Percentiles rank a stretch among this genome's conserved stretches.
These are phyloP conservation scores for Kalanchoe fedtschenkoi DNA, from an alignment of 164 flowering plant species.

Conservation along the genomic window DNA sequence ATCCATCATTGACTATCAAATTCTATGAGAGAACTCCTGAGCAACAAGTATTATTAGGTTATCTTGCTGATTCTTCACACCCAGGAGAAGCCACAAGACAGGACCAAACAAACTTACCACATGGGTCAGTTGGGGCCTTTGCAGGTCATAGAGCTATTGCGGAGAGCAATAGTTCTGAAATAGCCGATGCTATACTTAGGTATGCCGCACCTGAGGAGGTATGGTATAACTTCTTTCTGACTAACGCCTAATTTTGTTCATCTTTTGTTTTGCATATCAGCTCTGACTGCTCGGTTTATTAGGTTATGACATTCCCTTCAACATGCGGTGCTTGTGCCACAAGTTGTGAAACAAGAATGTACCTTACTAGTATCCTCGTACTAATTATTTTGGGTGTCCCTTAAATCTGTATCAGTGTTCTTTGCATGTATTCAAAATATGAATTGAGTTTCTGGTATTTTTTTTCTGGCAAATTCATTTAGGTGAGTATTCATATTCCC, in stretches of 20 bases:
- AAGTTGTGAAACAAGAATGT: constrained; percentile 83
- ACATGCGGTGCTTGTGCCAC: constrained; percentile 84
- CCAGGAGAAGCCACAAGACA: constrained; percentile 18
- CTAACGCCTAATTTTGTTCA: background rate
- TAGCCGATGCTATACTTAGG: constrained; percentile 63
- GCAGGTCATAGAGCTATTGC: constrained; percentile 77
- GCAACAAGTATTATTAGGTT: constrained; percentile 71
- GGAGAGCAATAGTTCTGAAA: constrained; percentile 66
- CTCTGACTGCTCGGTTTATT: constrained; percentile 9
- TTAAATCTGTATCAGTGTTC: no score
- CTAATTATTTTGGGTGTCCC: no score
- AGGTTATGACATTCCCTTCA: constrained; percentile 97
- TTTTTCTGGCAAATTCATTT: background rate
- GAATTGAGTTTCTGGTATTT: background rate
- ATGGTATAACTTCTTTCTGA: constrained; percentile 1
- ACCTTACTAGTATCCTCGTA: constrained; percentile 77
- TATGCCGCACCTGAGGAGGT: constrained; percentile 99
- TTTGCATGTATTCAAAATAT: background rate
- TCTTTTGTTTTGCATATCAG: background rate
- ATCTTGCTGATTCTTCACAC: constrained; percentile 42
- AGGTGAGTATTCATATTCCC: no score
- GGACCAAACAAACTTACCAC: constrained; percentile 24
- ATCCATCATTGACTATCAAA: constrained; percentile 64
- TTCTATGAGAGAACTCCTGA: constrained; percentile 86
- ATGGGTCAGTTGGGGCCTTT: constrained; percentile 71